Percentiles rank a stretch among this genome's conserved stretches.
Evolutionary conservation across 139 green algal genomes (phyloP).

Genomic region (Chlorella sorokiniana): DNA sequence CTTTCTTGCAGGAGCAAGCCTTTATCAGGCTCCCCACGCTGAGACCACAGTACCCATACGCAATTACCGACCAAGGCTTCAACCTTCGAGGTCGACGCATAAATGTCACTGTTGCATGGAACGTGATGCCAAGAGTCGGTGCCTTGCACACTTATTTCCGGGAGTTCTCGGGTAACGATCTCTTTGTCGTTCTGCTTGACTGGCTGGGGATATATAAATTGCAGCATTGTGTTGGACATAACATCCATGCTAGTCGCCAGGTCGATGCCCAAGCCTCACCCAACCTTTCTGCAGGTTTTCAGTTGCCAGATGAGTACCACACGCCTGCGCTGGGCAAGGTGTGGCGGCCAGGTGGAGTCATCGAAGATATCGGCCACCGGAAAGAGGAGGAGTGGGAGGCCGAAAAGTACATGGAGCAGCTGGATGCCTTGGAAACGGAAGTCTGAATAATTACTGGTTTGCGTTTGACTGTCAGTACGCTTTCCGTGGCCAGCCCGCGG

Average conservation of each 20-base stretch:
- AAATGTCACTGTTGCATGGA: constrained; percentile 83
- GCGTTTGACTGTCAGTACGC: too few species aligned
- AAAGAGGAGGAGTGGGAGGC: neutral
- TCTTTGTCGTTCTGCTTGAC: too few species aligned
- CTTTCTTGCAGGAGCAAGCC: constrained; percentile 53
- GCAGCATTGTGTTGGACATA: too few species aligned
- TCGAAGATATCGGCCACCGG: neutral
- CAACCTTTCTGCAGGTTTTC: neutral
- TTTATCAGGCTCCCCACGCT: constrained; percentile 52
- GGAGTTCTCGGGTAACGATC: constrained; percentile 30
- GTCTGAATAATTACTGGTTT: too few species aligned
- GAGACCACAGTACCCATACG: constrained; percentile 74
- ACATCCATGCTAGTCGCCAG: too few species aligned
- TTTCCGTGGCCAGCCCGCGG: too few species aligned
- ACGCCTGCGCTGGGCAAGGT: neutral
- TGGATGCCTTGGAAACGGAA: neutral
- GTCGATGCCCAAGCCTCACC: too few species aligned
- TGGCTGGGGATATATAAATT: too few species aligned
- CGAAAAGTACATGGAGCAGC: neutral
- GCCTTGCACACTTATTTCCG: constrained; percentile 12
- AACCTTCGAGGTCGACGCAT: constrained; percentile 57
- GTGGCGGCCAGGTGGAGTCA: neutral
- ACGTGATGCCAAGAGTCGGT: constrained; percentile 85
- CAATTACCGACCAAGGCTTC: constrained; percentile 69
- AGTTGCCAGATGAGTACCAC: constrained; percentile 37